phyloP scores from a whole-genome alignment of 2,329 filamentous ascomycete genomes.

The Alternaria tenuissima region DNA sequence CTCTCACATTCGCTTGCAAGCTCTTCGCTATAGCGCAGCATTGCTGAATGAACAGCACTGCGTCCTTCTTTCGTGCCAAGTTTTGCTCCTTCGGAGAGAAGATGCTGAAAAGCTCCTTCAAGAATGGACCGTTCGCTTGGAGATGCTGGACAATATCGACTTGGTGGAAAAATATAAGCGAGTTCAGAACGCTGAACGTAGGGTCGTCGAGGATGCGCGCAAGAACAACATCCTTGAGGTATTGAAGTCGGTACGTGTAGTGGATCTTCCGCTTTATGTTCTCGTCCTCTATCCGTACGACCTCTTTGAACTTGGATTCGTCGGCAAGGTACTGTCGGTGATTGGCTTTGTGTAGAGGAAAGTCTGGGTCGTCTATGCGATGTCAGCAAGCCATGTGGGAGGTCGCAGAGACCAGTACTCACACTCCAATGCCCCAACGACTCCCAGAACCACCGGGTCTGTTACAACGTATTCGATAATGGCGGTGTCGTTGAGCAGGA shows the following conservation, averaged over 20 bases:
- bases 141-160: slow-evolving; percentile 96
- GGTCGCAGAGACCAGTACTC: slow-evolving; percentile 34
- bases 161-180: slow-evolving; percentile 98
- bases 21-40: slow-evolving; percentile 95
- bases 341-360: slow-evolving; percentile 96
- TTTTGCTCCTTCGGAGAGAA: slow-evolving; percentile 73
- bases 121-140: slow-evolving; percentile 79
- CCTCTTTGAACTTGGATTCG: slow-evolving; percentile 92
- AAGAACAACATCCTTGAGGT: slow-evolving; percentile 97
- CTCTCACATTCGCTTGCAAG: slow-evolving; percentile 81
- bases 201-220: slow-evolving; percentile 96
- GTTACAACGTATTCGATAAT: slow-evolving; percentile 95
- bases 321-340: slow-evolving; percentile 92
- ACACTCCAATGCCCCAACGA: slow-evolving; percentile 94
- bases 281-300: slow-evolving; percentile 87
- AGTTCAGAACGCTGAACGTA: slow-evolving; percentile 96
- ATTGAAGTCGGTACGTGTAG: slow-evolving; percentile 93
- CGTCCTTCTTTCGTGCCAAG: slow-evolving; percentile 84
- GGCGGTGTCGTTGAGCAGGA: slow-evolving; percentile 90
- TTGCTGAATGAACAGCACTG: slow-evolving; percentile 94
- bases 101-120: slow-evolving; percentile 87
- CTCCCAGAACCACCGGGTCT: slow-evolving; percentile 86
- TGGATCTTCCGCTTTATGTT: slow-evolving; percentile 89
- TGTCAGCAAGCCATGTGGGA: slow-evolving; percentile 40
- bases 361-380: slow-evolving; percentile 83